Base-by-base conservation (phyloP, 768 basidiomycete genomes). In the Tricholoma sp. region DNA sequence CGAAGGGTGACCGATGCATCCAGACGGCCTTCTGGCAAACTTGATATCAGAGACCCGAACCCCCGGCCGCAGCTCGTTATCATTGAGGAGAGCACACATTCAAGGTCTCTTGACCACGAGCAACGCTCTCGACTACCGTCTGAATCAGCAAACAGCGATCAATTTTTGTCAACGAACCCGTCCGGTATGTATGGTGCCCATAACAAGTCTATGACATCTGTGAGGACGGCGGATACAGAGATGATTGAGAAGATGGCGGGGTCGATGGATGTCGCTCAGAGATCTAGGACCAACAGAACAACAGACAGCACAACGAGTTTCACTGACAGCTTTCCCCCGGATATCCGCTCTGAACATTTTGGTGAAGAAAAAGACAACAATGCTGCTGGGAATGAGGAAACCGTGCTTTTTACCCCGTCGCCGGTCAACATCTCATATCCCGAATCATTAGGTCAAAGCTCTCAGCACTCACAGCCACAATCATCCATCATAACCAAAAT, bases 11-110 rank as follows among this genome's bases (percentile, higher is more conserved):
- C 78, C 62, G 75, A 75, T 55, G 71, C 65, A 5, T 71, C 71
- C 55, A 66, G 71, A 56, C 63, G 66, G 51, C 57, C 62, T 52
- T 57, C 62, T 47, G 46, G 56, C 10, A 64, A 71, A 19, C 67
- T 76, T 12, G 85, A 90, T 19, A 82, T 94, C 65, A 81, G 89
- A 19, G 92, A 95, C 70, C 92, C 93, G 0, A 84, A 85, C 52
- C 89, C 91, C 1, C 82, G 83, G 3, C 91, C 91, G 0, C 76
- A 76, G 11, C 76, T 93, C 4, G 73, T 76, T 46, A 72, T 82
- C 2, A 83, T 89, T 53, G 79, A 83, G 55, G 83, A 88, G 67
- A 76, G 76, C 47, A 60, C 70, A 14, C 70, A 74, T 41, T 76
- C 78, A 19, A 60, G 56, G 29, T 62, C 62, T 14, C 64, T 62